Percentiles rank a stretch among this genome's conserved stretches.
Evolutionary conservation across 768 basidiomycete genomes (phyloP).

Genomic region (Phanerochaete sordida): DNA sequence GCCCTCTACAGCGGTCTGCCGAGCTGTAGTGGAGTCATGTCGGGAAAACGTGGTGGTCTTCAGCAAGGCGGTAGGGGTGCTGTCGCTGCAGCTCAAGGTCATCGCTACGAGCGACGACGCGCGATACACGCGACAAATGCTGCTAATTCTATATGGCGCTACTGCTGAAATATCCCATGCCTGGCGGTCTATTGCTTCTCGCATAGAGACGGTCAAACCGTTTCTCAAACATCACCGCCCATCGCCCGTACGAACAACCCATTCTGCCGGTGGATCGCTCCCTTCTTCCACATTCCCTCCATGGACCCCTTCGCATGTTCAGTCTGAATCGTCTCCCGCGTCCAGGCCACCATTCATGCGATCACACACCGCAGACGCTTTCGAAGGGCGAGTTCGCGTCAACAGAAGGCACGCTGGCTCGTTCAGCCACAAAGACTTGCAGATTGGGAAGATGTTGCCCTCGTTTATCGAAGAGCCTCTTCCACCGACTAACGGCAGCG

Average conservation of each 20-base stretch:
- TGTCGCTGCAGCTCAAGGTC: conserved; percentile 78
- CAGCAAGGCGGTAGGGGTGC: conserved; percentile 81
- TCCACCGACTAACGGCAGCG: conserved; percentile 35
- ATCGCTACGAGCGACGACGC: conserved; percentile 71
- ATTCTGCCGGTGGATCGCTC: neutral
- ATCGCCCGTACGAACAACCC: conserved; percentile 17
- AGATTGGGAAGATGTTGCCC: conserved; percentile 78
- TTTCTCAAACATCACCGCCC: conserved; percentile 48
- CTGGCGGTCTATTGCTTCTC: conserved; percentile 76
- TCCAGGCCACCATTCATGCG: conserved; percentile 23
- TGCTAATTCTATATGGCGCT: conserved; percentile 86
- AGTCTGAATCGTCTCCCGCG: neutral
- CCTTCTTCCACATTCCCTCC: conserved; percentile 23
- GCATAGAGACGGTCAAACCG: conserved; percentile 66
- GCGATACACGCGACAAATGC: conserved; percentile 83
- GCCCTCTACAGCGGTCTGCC: conserved; percentile 71
- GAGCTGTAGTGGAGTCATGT: conserved; percentile 77
- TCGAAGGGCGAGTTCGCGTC: conserved; percentile 45
- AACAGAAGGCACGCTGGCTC: conserved; percentile 89
- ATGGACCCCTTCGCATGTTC: conserved; percentile 8
- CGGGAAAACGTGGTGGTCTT: conserved; percentile 82
- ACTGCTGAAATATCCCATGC: conserved; percentile 83
- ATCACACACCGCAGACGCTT: conserved; percentile 23
- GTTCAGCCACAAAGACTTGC: conserved; percentile 89
- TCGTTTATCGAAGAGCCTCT: conserved; percentile 47